Base-by-base conservation (phyloP, 345 rosid species). In the Gynandropsis gynandra region DNA sequence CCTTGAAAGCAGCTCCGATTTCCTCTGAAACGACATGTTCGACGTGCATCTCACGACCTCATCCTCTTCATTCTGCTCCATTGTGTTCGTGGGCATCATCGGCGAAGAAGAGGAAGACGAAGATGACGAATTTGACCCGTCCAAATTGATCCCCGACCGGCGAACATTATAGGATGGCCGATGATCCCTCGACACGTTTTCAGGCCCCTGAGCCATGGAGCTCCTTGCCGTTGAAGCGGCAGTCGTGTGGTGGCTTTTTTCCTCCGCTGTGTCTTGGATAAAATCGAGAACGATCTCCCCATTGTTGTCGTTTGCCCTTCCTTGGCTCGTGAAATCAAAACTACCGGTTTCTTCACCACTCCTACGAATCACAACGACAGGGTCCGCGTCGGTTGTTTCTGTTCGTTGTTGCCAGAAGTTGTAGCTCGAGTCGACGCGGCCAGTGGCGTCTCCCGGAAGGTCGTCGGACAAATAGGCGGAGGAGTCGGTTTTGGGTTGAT, bases 281-380 rank as follows among this genome's bases (percentile, higher is more conserved):
- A 92, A 76, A 27, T 87, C 93, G 9, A 92, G 52, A 1, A 85
- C 70, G 64, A 87, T 75, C 59, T 90, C 96, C 8, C 69, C 76
- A 0, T 1, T 33, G 2, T 11, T 17, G 41, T 8, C 39, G 66
- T 55, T 54, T 12, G 41, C 69, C 14, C 55, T 56, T 35, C 65
- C 50, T 48, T n/a, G n/a, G n/a, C n/a, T n/a, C n/a, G 12, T 13
- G 52, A 53, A 60, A 64, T 62, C 72, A 5, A 71, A 71, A 40
- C 74, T 71, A 0, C 56, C 71, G 34, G 58, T 60, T 17, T 49
- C 45, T 15, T 52, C 64, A 14, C 1, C 15, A 44, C 38, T 32
- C n/a, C 12, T 38, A 0, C 50, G 15, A 27, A 3, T 43, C 0
- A 24, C n/a, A 31, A 14, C 16, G 10, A 11, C 10, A 0, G 50